These are phyloP conservation scores for Cyanodermella asteris DNA, from an alignment of 2,329 filamentous ascomycete species.

Conservation along the genomic window DNA sequence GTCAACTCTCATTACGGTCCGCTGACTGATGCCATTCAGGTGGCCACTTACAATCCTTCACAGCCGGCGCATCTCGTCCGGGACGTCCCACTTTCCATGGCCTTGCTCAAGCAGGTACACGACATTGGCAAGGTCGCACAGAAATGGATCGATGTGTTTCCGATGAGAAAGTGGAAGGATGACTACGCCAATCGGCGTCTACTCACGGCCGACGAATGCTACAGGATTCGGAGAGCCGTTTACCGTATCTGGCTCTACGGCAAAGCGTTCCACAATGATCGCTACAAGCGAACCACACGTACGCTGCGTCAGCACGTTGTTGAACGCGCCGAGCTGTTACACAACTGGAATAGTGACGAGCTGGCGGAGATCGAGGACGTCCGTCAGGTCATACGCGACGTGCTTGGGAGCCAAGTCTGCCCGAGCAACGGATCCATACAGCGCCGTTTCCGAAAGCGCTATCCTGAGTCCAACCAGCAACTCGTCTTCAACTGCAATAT, in stretches of 20 bases:
- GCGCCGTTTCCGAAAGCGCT: constrained; percentile 35
- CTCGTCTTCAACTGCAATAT: constrained; percentile 32
- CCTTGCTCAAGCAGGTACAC: constrained; percentile 33
- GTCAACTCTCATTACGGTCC: constrained; percentile 36
- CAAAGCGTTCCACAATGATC: constrained; percentile 33
- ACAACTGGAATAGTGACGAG: constrained; percentile 34
- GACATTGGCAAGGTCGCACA: constrained; percentile 31
- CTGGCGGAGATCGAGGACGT: constrained; percentile 38
- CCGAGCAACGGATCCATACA: constrained; percentile 38
- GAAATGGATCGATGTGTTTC: constrained; percentile 39
- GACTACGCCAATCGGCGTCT: constrained; percentile 23
- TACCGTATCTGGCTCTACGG: constrained; percentile 40
- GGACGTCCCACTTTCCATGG: constrained; percentile 26
- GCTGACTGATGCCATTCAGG: constrained; percentile 33
- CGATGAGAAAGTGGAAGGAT: constrained; percentile 37
- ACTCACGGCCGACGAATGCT: constrained; percentile 27
- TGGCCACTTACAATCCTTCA: constrained; percentile 37
- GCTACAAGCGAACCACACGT: constrained; percentile 28
- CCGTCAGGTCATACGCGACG: constrained; percentile 30
- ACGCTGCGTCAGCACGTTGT: constrained; percentile 22
- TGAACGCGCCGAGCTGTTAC: constrained; percentile 31
- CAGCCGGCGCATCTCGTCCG: constrained; percentile 34
- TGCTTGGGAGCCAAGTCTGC: constrained; percentile 35
- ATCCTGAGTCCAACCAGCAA: constrained; percentile 26
- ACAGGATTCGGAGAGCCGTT: constrained; percentile 30